These are phyloP conservation scores for Venturia oleaginea DNA, from an alignment of 2,329 filamentous ascomycete genomes.

Conservation along the genomic window DNA sequence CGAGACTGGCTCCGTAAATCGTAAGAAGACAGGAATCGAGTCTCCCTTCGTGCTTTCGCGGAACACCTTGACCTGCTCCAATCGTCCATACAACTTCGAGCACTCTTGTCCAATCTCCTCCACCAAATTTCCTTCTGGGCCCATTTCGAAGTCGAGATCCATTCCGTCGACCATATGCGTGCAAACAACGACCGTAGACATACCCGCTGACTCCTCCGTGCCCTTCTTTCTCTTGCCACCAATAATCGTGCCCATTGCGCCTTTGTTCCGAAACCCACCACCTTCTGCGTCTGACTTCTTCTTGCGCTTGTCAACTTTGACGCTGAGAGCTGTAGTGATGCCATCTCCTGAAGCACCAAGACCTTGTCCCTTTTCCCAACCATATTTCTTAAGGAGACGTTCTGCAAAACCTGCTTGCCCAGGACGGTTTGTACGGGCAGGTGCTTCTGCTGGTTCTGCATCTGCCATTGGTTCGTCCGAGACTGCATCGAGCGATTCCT, in stretches of 20 bases:
- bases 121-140: constrained; percentile 55
- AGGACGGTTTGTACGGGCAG: constrained; percentile 54
- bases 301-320: constrained; percentile 78
- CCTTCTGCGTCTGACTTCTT: constrained; percentile 71
- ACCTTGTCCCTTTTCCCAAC: constrained; percentile 81
- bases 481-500: constrained; percentile 36
- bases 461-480: constrained; percentile 20
- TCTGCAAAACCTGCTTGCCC: constrained; percentile 80
- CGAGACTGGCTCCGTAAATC: constrained; percentile 79
- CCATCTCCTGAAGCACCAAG: constrained; percentile 75
- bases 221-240: constrained; percentile 56
- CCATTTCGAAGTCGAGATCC: constrained; percentile 70
- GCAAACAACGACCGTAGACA: constrained; percentile 76
- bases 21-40: constrained; percentile 70
- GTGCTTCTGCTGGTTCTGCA: constrained; percentile 24
- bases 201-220: constrained; percentile 33
- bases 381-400: constrained; percentile 85
- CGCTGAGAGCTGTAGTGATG: constrained; percentile 73
- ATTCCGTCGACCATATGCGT: constrained; percentile 80
- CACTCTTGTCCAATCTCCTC: constrained; percentile 97
- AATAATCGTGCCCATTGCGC: constrained; percentile 67
- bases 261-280: constrained; percentile 64
- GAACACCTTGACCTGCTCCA: constrained; percentile 72
- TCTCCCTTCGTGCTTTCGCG: constrained; percentile 40
- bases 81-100: constrained; percentile 70